Evolutionary conservation across 1,284 basidiomycete genomes (phyloP), one percentile per base, ranked within the genome.

Genomic region (Mycosarcoma mackinlayi): DNA sequence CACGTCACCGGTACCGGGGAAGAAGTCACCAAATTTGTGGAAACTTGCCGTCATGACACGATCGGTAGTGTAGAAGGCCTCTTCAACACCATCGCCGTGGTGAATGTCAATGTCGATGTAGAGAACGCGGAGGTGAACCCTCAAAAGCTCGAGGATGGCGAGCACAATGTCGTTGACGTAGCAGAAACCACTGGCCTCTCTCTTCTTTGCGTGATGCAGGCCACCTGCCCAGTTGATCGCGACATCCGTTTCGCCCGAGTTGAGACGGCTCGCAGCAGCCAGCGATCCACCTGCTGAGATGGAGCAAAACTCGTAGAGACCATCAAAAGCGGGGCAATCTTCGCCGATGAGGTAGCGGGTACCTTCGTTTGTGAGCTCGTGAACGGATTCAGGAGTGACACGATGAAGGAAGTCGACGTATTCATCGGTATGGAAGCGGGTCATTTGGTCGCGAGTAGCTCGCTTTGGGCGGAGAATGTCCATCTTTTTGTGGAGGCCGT

Each of bases 81-180:
- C 95, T 79, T 98, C 95, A 31, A 98, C 95, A 18, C 95, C 96
- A 80, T 98, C 96, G 7, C 95, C 95, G 78, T 98, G 95, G 83
- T 98, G 95, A 56, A 94, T 93, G 84, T 98, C 95, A 57, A 98
- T 95, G 84, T 98, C 95, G 81, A 98, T 92, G 84, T 98, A 98
- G 23, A 98, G 86, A 2, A 98, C 94, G 55, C 96, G 91, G 0
- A 92, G 88, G 78, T 88, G 87, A 65, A 85, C 85, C 18, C 86
- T 63, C 14, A 83, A 55, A 24, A 83, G 71, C 68, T 83, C 80
- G 33, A 80, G 69, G 34, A 82, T 81, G 23, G 75, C 77, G 3
- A 82, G 66, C 6, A 78, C 73, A 31, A 76, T 85, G 72, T 95
- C 94, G 84, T 98, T 98, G 83, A 96, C 89, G 85, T 97, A 98